phyloP scores from a whole-genome alignment of 257 asterid genomes.

The Lithospermum erythrorhizon region DNA sequence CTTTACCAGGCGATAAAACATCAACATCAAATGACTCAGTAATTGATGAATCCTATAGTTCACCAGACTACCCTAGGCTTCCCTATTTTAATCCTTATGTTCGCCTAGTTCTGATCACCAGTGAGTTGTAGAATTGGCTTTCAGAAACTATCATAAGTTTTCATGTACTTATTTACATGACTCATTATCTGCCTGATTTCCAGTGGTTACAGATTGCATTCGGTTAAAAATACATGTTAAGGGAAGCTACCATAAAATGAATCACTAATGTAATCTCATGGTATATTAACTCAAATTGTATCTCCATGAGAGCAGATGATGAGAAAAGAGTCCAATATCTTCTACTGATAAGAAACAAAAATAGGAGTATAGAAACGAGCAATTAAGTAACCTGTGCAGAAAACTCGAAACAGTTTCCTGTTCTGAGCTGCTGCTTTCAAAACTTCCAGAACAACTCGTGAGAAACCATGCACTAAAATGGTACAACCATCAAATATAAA shows the following conservation, averaged over 20 bases:
- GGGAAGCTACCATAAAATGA: too few species aligned
- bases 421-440: constrained; percentile 66
- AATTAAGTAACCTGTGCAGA: constrained; percentile 60
- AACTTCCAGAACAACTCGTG: constrained; percentile 77
- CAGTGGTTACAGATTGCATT: not conserved
- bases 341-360: too few species aligned
- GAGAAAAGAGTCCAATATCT: not conserved
- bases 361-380: not conserved
- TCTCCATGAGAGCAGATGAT: not conserved
- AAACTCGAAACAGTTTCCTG: constrained; percentile 61
- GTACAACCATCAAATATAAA: constrained; percentile 87
- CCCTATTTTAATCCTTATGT: too few species aligned
- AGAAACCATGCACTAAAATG: constrained; percentile 92
- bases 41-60: too few species aligned
- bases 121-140: not conserved
- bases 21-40: not conserved
- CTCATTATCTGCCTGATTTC: not conserved
- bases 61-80: too few species aligned
- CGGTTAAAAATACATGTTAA: not conserved
- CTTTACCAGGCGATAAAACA: not conserved
- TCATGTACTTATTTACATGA: too few species aligned
- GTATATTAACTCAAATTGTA: too few species aligned
- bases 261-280: not conserved
- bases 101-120: not conserved
- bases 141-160: too few species aligned